These are phyloP conservation scores for Cutaneotrichosporon mucoides DNA, from an alignment of 1,284 basidiomycete genomes.

Conservation along the genomic window DNA sequence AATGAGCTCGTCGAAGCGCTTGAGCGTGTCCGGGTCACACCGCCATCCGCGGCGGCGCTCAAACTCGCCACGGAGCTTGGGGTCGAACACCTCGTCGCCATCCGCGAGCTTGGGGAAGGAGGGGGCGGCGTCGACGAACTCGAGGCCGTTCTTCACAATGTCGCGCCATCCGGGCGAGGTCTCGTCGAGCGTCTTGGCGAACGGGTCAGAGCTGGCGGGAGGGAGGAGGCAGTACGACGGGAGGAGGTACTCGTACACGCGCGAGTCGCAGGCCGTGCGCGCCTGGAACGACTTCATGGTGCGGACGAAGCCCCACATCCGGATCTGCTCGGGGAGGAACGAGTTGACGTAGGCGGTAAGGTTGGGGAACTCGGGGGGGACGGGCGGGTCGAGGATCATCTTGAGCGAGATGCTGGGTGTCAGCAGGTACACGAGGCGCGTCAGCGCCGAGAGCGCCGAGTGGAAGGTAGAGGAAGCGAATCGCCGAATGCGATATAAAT, in stretches of 20 bases:
- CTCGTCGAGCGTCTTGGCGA: constrained; percentile 55
- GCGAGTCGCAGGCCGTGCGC: constrained; percentile 80
- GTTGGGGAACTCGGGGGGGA: constrained; percentile 55
- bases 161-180: constrained; percentile 44
- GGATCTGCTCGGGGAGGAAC: constrained; percentile 80
- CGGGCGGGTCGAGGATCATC: constrained; percentile 73
- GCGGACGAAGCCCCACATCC: constrained; percentile 87
- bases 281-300: constrained; percentile 92
- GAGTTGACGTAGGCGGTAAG: constrained; percentile 76
- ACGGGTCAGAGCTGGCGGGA: constrained; percentile 69
- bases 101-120: constrained; percentile 46
- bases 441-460: too few species aligned
- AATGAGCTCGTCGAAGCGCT: constrained; percentile 58
- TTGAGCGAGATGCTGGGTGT: constrained; percentile 66
- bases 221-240: constrained; percentile 92
- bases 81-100: constrained; percentile 21
- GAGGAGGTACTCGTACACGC: constrained; percentile 96
- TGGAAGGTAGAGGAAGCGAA: too few species aligned
- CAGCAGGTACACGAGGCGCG: background rate
- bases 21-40: constrained; percentile 56
- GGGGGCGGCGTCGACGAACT: constrained; percentile 47
- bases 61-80: constrained; percentile 37
- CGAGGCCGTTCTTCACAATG: constrained; percentile 27
- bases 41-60: constrained; percentile 59
- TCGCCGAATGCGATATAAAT: too few species aligned